Conservation (phyloP, 2,329 filamentous ascomycete genomes). For the Botryotinia convoluta region DNA sequence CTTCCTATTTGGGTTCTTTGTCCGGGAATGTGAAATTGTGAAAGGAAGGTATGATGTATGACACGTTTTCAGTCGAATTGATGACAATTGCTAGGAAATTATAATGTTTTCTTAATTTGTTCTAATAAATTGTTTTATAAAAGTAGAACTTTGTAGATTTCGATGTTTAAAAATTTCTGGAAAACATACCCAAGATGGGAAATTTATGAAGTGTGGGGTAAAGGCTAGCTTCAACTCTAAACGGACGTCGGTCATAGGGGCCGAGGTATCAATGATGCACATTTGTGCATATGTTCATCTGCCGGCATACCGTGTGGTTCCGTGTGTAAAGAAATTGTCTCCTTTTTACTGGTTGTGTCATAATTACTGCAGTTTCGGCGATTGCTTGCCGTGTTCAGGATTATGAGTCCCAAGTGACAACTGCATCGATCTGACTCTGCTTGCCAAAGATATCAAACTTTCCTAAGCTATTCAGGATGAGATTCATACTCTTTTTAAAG, state of each 20-base stretch:
- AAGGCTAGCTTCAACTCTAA: constrained; percentile 16
- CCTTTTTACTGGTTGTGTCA: too few relatives aligned
- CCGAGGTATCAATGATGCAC: constrained; percentile 1
- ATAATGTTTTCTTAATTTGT: neutral
- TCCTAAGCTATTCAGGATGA: neutral
- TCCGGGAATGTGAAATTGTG: neutral
- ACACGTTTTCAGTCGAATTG: neutral
- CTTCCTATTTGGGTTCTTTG: constrained; percentile 3
- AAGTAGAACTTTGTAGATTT: neutral
- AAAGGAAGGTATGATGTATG: neutral
- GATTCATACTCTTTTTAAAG: neutral
- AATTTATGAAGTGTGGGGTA: constrained; percentile 22
- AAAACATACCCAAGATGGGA: constrained; percentile 5
- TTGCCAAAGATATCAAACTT: neutral
- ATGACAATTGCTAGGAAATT: neutral
- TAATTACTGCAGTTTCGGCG: neutral
- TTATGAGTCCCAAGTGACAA: neutral
- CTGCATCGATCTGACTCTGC: neutral
- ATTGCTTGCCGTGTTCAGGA: neutral
- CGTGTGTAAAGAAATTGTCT: neutral
- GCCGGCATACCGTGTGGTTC: neutral
- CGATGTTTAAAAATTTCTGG: too few relatives aligned
- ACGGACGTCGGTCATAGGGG: constrained; percentile 6
- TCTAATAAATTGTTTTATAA: neutral
- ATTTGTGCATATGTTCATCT: neutral